Conservation (phyloP, 306 rosid species). For the Oxytropis ochrocephala region DNA sequence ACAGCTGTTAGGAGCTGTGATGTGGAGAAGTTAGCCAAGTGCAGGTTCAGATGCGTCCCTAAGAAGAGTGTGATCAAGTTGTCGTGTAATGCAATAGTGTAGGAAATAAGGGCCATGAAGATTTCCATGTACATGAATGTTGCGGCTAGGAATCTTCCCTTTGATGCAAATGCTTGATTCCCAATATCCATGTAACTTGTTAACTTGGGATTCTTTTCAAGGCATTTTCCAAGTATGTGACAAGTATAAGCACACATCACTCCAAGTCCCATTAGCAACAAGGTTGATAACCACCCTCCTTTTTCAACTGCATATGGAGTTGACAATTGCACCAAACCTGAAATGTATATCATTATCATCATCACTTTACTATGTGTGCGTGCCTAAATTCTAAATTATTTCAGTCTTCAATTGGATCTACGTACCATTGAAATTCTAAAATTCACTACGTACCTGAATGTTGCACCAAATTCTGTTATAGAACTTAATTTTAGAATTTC, state of each 20-base stretch:
- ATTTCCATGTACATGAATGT: constrained; percentile 53
- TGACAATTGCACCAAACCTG: constrained; percentile 78
- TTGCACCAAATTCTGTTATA: too few relatives aligned
- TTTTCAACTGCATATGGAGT: constrained; percentile 60
- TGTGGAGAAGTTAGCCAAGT: constrained; percentile 27
- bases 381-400: too few relatives aligned
- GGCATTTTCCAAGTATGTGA: constrained; percentile 56
- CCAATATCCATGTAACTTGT: constrained; percentile 59
- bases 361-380: not conserved
- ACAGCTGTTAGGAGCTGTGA: constrained; percentile 41
- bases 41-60: constrained; percentile 28
- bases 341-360: not conserved
- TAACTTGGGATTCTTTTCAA: constrained; percentile 44
- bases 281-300: constrained; percentile 57
- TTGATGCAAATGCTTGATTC: constrained; percentile 53
- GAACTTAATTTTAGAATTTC: too few relatives aligned
- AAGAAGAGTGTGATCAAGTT: constrained; percentile 39
- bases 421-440: too few relatives aligned
- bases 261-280: constrained; percentile 50
- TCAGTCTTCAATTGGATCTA: too few relatives aligned
- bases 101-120: constrained; percentile 75
- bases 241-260: constrained; percentile 42
- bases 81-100: constrained; percentile 77
- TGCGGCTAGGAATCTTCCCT: constrained; percentile 45
- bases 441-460: too few relatives aligned